Base-by-base conservation (phyloP, 768 basidiomycete genomes). In the Dendrothele bispora region DNA sequence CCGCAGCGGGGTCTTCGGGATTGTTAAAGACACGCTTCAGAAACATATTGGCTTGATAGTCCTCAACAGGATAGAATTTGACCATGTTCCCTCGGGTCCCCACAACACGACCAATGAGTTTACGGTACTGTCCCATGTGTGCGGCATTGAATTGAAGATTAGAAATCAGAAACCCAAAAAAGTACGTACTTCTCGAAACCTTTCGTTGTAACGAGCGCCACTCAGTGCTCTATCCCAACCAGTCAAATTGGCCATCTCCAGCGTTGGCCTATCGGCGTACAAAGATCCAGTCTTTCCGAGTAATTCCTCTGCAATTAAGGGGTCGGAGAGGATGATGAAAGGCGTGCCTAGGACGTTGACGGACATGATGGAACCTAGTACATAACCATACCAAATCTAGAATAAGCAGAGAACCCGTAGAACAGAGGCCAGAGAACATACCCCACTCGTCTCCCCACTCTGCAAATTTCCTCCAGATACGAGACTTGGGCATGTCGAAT, bases 191-290 rank as follows among this genome's bases (percentile, higher is more conserved):
- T 48, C 46, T 22, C 39, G 37, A 20, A 40, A 48, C 6, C 46
- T 29, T 10, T 35, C 28, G 17, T 39, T 25, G 38, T 39, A 47
- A 3, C 44, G 39, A 17, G 37, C 46, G 3, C 46, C 46, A 24
- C 46, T 39, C 4, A 40, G 37, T 22, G 36, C 46, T 24, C 36
- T 36, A 28, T 48, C 39, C 49, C 49, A 56, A 14, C 57, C 57
- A 18, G 51, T 51, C 21, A 55, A 34, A 24, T 54, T 65, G 40
- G 67, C 67, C 71, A 73, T 73, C 0, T 71, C 65, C 21, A 75
- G 53, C 12, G 62, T 59, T 0, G 72, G 73, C 7, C 72, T 65
- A 52, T 75, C 73, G 11, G 72, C 72, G 50, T 74, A 75, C 21
- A 62, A 48, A 29, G 61, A 57, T 14, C 72, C 71, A 43, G 69